Percentiles rank a stretch among this genome's conserved stretches.
Evolutionary conservation across 2,329 filamentous ascomycete species (phyloP).

Genomic region (Epichloe brachyelytri): DNA sequence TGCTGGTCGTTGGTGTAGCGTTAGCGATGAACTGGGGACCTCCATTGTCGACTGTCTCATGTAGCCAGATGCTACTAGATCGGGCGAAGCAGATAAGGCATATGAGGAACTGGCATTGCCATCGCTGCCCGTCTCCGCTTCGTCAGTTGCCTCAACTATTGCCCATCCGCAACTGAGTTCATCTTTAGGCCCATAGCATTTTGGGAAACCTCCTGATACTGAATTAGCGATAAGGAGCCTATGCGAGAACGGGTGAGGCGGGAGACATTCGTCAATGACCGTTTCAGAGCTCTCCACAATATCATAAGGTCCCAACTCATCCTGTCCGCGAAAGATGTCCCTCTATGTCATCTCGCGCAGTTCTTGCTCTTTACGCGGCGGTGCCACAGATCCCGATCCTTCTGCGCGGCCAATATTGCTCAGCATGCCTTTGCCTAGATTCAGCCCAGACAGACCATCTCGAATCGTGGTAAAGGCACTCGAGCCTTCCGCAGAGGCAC

Average conservation of each 20-base stretch:
- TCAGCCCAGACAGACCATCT: conserved; percentile 35
- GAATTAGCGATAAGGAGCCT: not conserved
- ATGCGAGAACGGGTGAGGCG: conserved; percentile 1
- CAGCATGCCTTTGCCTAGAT: conserved; percentile 34
- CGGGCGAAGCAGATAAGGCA: not conserved
- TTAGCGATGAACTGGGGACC: not conserved
- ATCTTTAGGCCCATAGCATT: not conserved
- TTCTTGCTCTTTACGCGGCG: conserved; percentile 25
- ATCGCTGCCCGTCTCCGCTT: not conserved
- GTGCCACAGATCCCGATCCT: conserved; percentile 11
- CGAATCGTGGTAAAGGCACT: conserved; percentile 33
- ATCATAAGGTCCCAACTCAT: conserved; percentile 18
- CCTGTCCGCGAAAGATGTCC: conserved; percentile 23
- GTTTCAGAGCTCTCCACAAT: conserved; percentile 20
- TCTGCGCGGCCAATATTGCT: conserved; percentile 18
- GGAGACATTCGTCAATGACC: conserved; percentile 1
- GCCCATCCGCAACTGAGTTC: conserved; percentile 7
- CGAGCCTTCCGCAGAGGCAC: conserved; percentile 30
- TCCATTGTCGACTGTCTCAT: not conserved
- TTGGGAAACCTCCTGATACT: not conserved
- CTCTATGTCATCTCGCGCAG: conserved; percentile 34
- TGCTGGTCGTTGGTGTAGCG: not conserved
- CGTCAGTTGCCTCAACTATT: conserved; percentile 3
- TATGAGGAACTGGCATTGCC: not conserved
- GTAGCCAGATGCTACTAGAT: not conserved